Conservation (phyloP, 306 rosid species). For the Rosa chinensis region DNA sequence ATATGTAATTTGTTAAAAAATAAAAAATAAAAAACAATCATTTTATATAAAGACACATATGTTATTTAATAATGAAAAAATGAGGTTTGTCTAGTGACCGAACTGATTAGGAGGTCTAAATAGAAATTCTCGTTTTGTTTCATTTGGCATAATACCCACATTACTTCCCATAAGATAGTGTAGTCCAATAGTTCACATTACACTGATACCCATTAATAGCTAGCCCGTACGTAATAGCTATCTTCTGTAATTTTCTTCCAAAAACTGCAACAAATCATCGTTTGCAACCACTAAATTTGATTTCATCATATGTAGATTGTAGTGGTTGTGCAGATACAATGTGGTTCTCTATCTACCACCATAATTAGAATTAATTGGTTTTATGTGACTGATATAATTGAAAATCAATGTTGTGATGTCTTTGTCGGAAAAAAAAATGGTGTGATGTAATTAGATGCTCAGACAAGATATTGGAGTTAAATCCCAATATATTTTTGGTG, state of each 20-base stretch:
- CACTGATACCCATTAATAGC: neutral
- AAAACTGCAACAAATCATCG: neutral
- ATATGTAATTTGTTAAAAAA: too few species aligned
- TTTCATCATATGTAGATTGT: neutral
- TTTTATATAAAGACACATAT: too few species aligned
- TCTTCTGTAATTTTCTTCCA: neutral
- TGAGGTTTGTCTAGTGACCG: too few species aligned
- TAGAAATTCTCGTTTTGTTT: too few species aligned
- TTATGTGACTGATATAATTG: neutral
- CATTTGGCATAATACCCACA: neutral
- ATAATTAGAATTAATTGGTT: neutral
- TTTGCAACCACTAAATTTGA: neutral
- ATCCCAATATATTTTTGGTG: too few species aligned
- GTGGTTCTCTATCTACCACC: conserved; percentile 31
- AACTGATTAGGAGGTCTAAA: too few species aligned
- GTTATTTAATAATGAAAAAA: too few species aligned
- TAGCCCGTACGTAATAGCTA: neutral
- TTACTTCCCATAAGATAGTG: neutral
- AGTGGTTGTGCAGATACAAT: conserved; percentile 21
- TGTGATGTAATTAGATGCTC: neutral
- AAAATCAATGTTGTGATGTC: neutral
- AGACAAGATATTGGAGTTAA: neutral
- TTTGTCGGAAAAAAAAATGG: too few species aligned
- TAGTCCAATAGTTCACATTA: neutral
- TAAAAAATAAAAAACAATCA: too few species aligned